Evolutionary conservation across 2,329 filamentous ascomycete genomes (phyloP).

Genomic region (Xylariomycetidae sp.): DNA sequence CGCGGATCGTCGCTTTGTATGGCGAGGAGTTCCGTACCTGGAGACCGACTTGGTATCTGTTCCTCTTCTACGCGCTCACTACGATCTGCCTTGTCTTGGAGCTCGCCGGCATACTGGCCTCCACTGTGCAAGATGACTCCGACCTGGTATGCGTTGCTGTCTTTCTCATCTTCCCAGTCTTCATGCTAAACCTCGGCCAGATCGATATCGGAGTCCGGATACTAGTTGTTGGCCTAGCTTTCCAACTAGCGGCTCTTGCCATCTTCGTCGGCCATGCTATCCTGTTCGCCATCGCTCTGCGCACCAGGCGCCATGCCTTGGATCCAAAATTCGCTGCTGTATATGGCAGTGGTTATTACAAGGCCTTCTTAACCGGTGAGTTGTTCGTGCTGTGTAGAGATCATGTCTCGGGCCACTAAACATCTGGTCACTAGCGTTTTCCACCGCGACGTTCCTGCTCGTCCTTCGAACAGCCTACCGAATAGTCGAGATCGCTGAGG

Average conservation of each 20-base stretch:
- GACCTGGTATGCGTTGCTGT: slow-evolving; percentile 27
- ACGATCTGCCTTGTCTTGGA: slow-evolving; percentile 26
- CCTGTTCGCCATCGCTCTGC: slow-evolving; percentile 35
- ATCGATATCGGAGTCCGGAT: slow-evolving; percentile 28
- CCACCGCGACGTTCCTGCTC: slow-evolving; percentile 15
- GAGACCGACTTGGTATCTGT: slow-evolving; percentile 26
- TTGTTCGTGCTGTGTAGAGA: slow-evolving; percentile 1
- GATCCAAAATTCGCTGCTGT: slow-evolving; percentile 33
- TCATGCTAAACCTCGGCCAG: slow-evolving; percentile 13
- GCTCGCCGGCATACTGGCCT: slow-evolving; percentile 35
- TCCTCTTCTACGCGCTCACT: slow-evolving; percentile 17
- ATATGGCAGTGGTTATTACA: slow-evolving; percentile 38
- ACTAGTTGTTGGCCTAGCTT: slow-evolving; percentile 36
- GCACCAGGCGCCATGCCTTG: slow-evolving; percentile 30
- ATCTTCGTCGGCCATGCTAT: slow-evolving; percentile 32
- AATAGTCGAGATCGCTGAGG: slow-evolving; percentile 18
- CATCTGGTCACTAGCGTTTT: slow-evolving; percentile 14
- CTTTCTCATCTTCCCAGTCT: not conserved
- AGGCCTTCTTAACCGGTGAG: slow-evolving; percentile 39
- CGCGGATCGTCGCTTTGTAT: slow-evolving; percentile 41
- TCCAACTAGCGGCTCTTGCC: slow-evolving; percentile 36
- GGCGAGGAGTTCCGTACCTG: slow-evolving; percentile 35
- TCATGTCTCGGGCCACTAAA: too few species aligned
- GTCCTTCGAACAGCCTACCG: slow-evolving; percentile 22
- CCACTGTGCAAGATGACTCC: slow-evolving; percentile 28